Evolutionary conservation across 2,329 filamentous ascomycete genomes (phyloP).

Genomic region (Trematosphaeria pertusa): DNA sequence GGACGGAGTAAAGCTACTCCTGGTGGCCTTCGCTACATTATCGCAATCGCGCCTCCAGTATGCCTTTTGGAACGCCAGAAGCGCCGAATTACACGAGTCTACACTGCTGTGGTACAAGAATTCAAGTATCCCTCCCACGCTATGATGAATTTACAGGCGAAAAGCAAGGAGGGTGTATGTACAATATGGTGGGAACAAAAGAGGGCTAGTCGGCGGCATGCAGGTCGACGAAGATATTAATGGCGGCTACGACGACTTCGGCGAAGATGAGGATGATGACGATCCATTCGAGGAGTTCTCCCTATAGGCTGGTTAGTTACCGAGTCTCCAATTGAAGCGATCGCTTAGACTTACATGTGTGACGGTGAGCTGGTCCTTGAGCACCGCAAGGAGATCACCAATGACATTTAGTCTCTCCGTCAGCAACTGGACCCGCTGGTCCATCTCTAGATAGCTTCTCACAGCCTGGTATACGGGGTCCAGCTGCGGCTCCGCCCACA

Average conservation of each 20-base stretch:
- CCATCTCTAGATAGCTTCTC: constrained; percentile 95
- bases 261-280: constrained; percentile 96
- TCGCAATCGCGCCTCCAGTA: no score
- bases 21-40: no score
- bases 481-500: constrained; percentile 97
- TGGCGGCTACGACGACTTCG: constrained; percentile 88
- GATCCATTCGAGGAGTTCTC: constrained; percentile 60
- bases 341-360: constrained; percentile 56
- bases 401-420: constrained; percentile 93
- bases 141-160: no score
- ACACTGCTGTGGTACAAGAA: no score
- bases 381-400: constrained; percentile 86
- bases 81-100: no score
- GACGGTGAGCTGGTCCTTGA: constrained; percentile 95
- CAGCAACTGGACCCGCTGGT: constrained; percentile 87
- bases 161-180: no score
- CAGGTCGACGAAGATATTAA: constrained; percentile 95
- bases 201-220: constrained; percentile 69
- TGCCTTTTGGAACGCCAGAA: no score
- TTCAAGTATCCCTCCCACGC: no score
- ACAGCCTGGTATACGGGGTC: constrained; percentile 97
- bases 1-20: no score
- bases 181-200: neutral
- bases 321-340: neutral
- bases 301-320: constrained; percentile 32